Evolutionary conservation across 2,329 filamentous ascomycete genomes (phyloP), one percentile per base, ranked within the genome.

Genomic region (Westerdykella ornata): DNA sequence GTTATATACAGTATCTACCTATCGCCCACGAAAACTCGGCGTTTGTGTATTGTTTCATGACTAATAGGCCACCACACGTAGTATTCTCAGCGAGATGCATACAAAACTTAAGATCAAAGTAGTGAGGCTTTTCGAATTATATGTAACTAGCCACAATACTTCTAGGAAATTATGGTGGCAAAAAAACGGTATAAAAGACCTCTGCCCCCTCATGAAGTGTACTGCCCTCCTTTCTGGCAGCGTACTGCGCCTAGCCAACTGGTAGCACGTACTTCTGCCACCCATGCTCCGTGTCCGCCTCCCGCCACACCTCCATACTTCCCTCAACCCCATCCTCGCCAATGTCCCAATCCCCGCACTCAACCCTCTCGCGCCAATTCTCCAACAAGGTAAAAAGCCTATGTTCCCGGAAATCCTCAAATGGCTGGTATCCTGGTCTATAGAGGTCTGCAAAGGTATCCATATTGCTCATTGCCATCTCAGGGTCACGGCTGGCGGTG

Each of bases 261-360:
- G 45, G 39, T 31, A 54, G 38, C 4, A 44, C 42, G 41, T 46
- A 55, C 22, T 41, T 43, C 31, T 45, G 40, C 44, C 46, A 49
- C 14, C 34, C 34, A 14, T 44, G 38, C 18, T 48, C 40, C 26
- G 32, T 46, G 41, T 54, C 49, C 9, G 49, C 53, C 22, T 51
- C 45, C 34, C 40, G 50, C 47, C 47, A 56, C 38, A 48, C 47
- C 13, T 52, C 42, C 17, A 56, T 48, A n/a, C 43, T 48, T n/a
- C 47, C 43, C 13, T 35, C 37, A 20, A 54, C 45, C 5, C 51
- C 51, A 22, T 47, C 38, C 22, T 42, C 42, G 32, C 49, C 44
- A 14, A 54, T 42, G 17, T 44, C 32, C 51, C 53, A 56, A 37
- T 50, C 45, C 13, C 46, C 53, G 19, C 41, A 46, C 38, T 56